Evolutionary conservation across 805 yeast genomes (phyloP), one percentile per base, ranked within the genome.

Genomic region (Metschnikowia anglica): DNA sequence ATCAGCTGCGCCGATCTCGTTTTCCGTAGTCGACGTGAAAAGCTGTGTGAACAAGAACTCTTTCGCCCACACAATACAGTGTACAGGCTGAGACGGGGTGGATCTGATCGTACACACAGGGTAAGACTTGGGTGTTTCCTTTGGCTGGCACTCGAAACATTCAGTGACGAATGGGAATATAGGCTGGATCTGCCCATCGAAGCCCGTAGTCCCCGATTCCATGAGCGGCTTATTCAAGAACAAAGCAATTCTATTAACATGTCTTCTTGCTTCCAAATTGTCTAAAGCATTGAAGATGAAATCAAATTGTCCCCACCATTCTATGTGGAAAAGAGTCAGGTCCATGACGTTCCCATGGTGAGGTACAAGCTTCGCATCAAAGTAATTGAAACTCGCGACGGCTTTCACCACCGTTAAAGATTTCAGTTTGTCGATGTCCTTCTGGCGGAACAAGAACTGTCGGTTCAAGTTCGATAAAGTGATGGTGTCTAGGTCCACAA

Each of bases 101-200:
- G 97, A 88, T 50, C 99, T 74, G 45, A 93, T 93, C 0, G 99
- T 93, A 62, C 99, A 93, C 1, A 93, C 97, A 0, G 99, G 97
- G 61, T 81, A 93, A 0, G 93, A 76, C 57, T 86, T 89, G 5
- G 97, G 96, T 0, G 95, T 82, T 27, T 81, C 93, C 56, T 91
- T 88, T 4, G 84, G 79, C 19, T 81, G 79, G 63, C 99, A 93
- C 48, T 89, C 97, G 63, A 89, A 95, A 64, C 99, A 93, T 66
- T 93, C 99, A 2, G 95, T 81, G 36, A 67, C 53, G 39, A 83
- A 80, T 1, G 96, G 95, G 48, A 79, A 74, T 43, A 93, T 91
- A 2, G 97, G 97, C 58, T 88, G 96, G 25, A 87, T 86, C 61
- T 93, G 97, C 17, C 99, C 99, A 49, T 81, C 83, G 50, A 83